phyloP scores from a whole-genome alignment of 805 yeast species.

The Metschnikowia colocasiae region DNA sequence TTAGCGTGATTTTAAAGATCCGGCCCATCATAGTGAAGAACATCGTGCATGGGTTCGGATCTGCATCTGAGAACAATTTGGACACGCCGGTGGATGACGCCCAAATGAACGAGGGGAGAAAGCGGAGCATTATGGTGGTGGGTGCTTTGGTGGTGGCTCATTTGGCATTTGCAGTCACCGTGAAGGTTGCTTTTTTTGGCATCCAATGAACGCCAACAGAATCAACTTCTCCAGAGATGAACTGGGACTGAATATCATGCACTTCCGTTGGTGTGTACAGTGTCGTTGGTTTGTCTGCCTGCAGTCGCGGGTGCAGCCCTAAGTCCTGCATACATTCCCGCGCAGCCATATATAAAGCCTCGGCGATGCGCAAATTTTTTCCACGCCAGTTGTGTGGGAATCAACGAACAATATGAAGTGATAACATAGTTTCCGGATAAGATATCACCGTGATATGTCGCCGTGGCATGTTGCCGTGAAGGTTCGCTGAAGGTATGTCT shows the following conservation, averaged over 20 bases:
- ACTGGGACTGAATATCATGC: no score
- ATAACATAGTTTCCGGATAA: no score
- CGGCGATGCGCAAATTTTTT: constrained; percentile 7
- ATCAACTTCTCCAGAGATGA: no score
- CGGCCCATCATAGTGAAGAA: constrained; percentile 36
- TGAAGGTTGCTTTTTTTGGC: constrained; percentile 64
- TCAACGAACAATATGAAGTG: constrained; percentile 25
- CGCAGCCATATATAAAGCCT: background rate
- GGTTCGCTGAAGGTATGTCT: constrained; percentile 6
- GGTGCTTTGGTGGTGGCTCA: constrained; percentile 48
- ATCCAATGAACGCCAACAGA: constrained; percentile 4
- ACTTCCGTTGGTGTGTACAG: background rate
- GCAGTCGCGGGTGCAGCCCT: background rate
- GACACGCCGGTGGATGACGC: constrained; percentile 16
- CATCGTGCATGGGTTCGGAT: constrained; percentile 15
- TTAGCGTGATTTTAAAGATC: constrained; percentile 47
- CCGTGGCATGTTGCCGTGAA: no score
- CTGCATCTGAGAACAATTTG: background rate
- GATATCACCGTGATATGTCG: no score
- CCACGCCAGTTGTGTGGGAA: constrained; percentile 17
- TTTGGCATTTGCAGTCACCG: constrained; percentile 55
- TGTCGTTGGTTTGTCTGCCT: background rate
- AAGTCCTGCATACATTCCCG: background rate
- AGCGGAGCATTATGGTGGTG: constrained; percentile 32
- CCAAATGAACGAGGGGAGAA: constrained; percentile 28